Conservation (phyloP, 1,139 yeast species). For the Sugiyamaella castrensis region DNA sequence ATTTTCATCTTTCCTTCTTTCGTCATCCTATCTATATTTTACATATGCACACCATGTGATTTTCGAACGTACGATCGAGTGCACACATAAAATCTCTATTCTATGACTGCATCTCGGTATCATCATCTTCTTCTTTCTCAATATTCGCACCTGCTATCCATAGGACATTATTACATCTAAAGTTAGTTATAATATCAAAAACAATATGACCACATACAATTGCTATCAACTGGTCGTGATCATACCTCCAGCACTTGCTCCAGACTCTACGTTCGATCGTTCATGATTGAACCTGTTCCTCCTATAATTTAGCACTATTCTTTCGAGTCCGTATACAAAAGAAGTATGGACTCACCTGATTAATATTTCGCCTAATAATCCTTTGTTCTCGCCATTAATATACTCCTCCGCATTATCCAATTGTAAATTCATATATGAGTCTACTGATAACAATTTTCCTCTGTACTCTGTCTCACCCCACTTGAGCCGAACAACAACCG, state of each 20-base stretch:
- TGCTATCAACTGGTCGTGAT: no score
- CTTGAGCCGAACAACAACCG: conserved; percentile 80
- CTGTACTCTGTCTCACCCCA: conserved; percentile 91
- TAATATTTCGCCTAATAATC: conserved; percentile 74
- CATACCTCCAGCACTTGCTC: no score
- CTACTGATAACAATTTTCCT: conserved; percentile 79
- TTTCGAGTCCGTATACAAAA: background rate
- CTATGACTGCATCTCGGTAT: conserved; percentile 14
- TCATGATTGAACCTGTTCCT: no score
- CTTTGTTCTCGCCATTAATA: conserved; percentile 52
- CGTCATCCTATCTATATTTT: no score
- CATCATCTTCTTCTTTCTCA: conserved; percentile 18
- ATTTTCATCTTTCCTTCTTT: no score
- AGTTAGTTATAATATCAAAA: conserved; percentile 1
- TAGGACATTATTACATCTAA: conserved; percentile 44
- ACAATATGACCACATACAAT: no score
- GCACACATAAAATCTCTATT: background rate
- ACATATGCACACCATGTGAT: no score
- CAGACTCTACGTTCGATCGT: no score
- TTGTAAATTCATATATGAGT: conserved; percentile 89
- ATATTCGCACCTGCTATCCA: conserved; percentile 39
- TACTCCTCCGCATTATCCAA: conserved; percentile 67
- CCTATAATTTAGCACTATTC: background rate
- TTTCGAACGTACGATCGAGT: no score
- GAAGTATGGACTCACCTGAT: conserved; percentile 50